A percentile compares a stretch with the other conserved stretches of the same genome.
These are phyloP conservation scores for Nakazawaea laoshanensis DNA, from an alignment of 805 yeast species.

Conservation along the genomic window DNA sequence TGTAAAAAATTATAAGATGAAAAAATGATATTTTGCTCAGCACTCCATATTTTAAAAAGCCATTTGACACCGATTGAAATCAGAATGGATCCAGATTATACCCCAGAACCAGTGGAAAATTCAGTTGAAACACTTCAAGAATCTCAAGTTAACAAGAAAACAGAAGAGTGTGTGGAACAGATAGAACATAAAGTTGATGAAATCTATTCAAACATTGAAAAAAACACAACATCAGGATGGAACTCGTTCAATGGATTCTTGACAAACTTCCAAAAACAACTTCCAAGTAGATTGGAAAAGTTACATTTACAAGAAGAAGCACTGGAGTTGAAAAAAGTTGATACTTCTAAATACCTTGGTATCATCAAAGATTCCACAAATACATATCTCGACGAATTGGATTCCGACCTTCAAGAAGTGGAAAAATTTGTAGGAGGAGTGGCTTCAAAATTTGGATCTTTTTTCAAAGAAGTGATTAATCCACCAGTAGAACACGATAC, in stretches of 20 bases:
- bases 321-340: neutral
- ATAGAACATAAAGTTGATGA: conserved; percentile 33
- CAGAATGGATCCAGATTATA: no score
- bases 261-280: conserved; percentile 21
- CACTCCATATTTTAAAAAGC: no score
- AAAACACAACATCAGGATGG: conserved; percentile 27
- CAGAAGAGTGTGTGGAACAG: conserved; percentile 49
- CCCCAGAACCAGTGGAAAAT: neutral
- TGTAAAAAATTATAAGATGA: no score
- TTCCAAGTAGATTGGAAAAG: conserved; percentile 22
- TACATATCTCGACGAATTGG: conserved; percentile 60
- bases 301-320: conserved; percentile 11
- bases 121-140: neutral
- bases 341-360: conserved; percentile 8
- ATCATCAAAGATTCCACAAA: conserved; percentile 39
- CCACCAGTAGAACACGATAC: conserved; percentile 9
- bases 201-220: conserved; percentile 36
- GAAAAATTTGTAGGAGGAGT: conserved; percentile 64
- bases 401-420: conserved; percentile 61
- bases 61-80: no score
- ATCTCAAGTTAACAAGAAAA: conserved; percentile 27
- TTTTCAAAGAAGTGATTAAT: conserved; percentile 16
- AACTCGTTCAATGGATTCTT: conserved; percentile 25
- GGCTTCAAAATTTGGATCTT: conserved; percentile 44
- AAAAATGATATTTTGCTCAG: neutral